Evolutionary conservation across 768 basidiomycete genomes (phyloP), one percentile per base, ranked within the genome.

Genomic region (Collybia sp.): DNA sequence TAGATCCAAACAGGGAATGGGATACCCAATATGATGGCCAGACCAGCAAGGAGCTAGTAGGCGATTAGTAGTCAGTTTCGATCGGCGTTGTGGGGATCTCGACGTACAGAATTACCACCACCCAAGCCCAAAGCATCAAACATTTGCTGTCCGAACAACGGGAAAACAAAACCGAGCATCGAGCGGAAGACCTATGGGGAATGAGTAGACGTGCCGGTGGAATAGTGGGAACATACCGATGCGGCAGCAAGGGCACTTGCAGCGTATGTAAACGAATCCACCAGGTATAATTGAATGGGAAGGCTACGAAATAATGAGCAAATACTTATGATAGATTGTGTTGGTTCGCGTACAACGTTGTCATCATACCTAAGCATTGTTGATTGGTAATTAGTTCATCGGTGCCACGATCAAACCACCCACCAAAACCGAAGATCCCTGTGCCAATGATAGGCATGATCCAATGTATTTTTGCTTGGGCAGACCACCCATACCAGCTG

Each of bases 401-500:
- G 18, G 6, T 2, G 1, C 25, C 17, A n/a, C 12, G 19, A 5
- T 12, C 9, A 30, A 15, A n/a, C 30, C 61, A 25, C 8, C 47
- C 45, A 63, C 77, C 79, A 46, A 85, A 83, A 5, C 79, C 77
- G 48, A 74, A 82, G 41, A 83, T 76, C 4, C 69, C 72, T 1
- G 84, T 72, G 3, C 81, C 82, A 41, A 75, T 65, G 51, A 88
- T 84, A 15, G 86, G 86, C 81, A 88, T 81, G 30, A 88, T 84
- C 85, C 84, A 88, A 54, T 88, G 85, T 0, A 78, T 51, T 39
- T 63, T 63, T 0, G 78, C 76, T 47, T 83, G 67, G 3, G 85
- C 86, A n/a, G 85, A 84, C 87, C 86, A 89, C 15, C 87, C 87
- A 55, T 85, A 89, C 86, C 86, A 86, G 54, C 74, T 76, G 41